Evolutionary conservation across 306 rosid genomes (phyloP), one percentile per base, ranked within the genome.

Genomic region (Pterocarpus santalinus): DNA sequence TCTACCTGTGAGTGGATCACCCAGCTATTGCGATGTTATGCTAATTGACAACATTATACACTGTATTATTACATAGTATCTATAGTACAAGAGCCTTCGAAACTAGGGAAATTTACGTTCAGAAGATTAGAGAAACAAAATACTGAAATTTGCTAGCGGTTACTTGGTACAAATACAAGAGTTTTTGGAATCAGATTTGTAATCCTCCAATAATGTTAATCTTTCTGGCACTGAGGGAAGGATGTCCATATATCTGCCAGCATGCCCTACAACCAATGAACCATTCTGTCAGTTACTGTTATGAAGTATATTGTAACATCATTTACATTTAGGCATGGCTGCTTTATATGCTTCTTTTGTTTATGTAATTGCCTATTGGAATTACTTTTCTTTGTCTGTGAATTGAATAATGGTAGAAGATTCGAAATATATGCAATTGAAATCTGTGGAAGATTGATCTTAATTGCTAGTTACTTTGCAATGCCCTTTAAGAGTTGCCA

Each of bases 401-500:
- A 64, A 13, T 73, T 74, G 17, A 11, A 73, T 12, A 3, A 28
- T 60, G 57, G 35, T 47, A 76, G 49, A 34, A 35, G 44, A 32
- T 61, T 57, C 47, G 34, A 75, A 74, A 62, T 63, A 33, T 39
- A 30, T 76, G 33, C 71, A 15, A 34, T 75, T 65, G 12, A 51
- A 69, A 72, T 65, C 65, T 9, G 4, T 57, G 34, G 22, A 61
- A 44, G 69, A 60, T 12, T 76, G 53, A 71, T 32, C 30, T 34
- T 58, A 49, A 15, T 53, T 60, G 77, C 38, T 57, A 47, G 70
- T 80, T 32, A 65, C 49, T 58, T 49, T 66, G 34, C 72, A 65
- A 67, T 71, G 8, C 72, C 74, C 3, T 41, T 61, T 10, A 17
- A 14, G 52, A 41, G 28, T 53, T 15, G 15, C 60, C 52, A 65